A percentile compares a stretch with the other conserved stretches of the same genome.
These are phyloP conservation scores for Drosera capensis DNA, from an alignment of 148 eudicot species.

Conservation along the genomic window DNA sequence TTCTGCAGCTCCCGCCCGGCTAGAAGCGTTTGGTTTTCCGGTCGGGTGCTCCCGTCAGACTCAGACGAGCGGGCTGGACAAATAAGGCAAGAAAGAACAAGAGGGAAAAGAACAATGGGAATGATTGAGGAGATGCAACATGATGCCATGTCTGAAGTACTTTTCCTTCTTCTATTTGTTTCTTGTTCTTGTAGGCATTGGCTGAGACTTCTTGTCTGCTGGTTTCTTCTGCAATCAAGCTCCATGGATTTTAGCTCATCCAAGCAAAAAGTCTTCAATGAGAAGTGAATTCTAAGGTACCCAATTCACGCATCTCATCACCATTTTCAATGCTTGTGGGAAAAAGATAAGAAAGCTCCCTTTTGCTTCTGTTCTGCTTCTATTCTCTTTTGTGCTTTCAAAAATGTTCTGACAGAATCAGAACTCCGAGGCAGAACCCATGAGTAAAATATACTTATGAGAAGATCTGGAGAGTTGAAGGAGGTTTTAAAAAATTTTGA, in stretches of 20 bases:
- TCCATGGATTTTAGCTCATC: background rate
- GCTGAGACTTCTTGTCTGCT: background rate
- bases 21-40: conserved; percentile 24
- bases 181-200: conserved; percentile 4
- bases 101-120: conserved; percentile 29
- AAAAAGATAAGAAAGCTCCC: background rate
- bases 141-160: background rate
- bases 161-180: conserved; percentile 9
- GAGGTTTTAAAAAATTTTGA: background rate
- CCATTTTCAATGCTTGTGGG: conserved; percentile 1
- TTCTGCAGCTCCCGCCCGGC: conserved; percentile 28
- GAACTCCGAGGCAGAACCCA: conserved; percentile 2
- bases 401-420: conserved; percentile 7
- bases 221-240: background rate
- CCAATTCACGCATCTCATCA: background rate
- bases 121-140: conserved; percentile 33
- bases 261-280: background rate
- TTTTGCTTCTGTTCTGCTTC: conserved; percentile 1
- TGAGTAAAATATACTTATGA: background rate
- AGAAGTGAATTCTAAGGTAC: background rate
- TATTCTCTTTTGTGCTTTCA: background rate
- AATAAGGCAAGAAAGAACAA: conserved; percentile 27
- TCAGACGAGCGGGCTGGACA: conserved; percentile 21
- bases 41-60: conserved; percentile 9
- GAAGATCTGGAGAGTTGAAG: background rate